Percentiles rank a stretch among this genome's conserved stretches.
Conservation (phyloP, 1,284 basidiomycete species). For the Sporisorium scitamineum region DNA sequence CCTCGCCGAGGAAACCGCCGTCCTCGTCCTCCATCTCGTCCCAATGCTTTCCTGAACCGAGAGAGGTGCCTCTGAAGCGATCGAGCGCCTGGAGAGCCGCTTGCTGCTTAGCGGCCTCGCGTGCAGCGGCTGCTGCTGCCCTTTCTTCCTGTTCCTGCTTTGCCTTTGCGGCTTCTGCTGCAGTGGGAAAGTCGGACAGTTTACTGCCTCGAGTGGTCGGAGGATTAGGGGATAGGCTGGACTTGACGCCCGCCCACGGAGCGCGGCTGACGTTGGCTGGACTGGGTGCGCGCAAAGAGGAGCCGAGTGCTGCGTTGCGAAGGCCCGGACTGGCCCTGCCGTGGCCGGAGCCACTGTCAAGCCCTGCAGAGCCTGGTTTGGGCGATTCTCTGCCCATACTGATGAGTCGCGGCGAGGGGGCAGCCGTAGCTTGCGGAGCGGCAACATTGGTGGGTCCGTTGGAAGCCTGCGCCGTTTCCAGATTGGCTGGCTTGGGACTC, state of each 20-base stretch:
- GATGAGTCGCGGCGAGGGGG: slow-evolving; percentile 53
- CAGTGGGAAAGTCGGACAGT: slow-evolving; percentile 65
- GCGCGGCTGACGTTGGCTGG: slow-evolving; percentile 49
- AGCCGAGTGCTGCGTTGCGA: slow-evolving; percentile 49
- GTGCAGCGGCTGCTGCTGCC: slow-evolving; percentile 57
- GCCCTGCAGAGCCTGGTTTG: slow-evolving; percentile 37
- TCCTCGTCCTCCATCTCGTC: slow-evolving; percentile 68
- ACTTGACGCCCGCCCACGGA: slow-evolving; percentile 58
- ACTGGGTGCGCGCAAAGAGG: slow-evolving; percentile 32
- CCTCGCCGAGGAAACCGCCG: slow-evolving; percentile 63
- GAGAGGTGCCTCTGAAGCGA: slow-evolving; percentile 61
- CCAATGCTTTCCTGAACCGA: slow-evolving; percentile 64
- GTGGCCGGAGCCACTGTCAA: slow-evolving; percentile 34
- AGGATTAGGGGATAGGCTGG: slow-evolving; percentile 24
- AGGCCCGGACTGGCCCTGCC: slow-evolving; percentile 54
- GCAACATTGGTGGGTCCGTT: slow-evolving; percentile 3
- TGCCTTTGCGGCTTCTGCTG: slow-evolving; percentile 62
- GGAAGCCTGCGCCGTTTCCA: slow-evolving; percentile 7
- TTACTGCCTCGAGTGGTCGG: slow-evolving; percentile 24
- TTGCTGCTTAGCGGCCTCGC: slow-evolving; percentile 55
- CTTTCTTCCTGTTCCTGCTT: slow-evolving; percentile 63
- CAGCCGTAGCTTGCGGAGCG: slow-evolving; percentile 7
- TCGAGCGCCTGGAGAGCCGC: slow-evolving; percentile 59
- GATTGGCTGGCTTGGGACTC: slow-evolving; percentile 33
- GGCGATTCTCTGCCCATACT: slow-evolving; percentile 53